Percentiles rank a stretch among this genome's conserved stretches.
Evolutionary conservation across 2,329 filamentous ascomycete species (phyloP).

Genomic region (Pestalotiopsis sp.): DNA sequence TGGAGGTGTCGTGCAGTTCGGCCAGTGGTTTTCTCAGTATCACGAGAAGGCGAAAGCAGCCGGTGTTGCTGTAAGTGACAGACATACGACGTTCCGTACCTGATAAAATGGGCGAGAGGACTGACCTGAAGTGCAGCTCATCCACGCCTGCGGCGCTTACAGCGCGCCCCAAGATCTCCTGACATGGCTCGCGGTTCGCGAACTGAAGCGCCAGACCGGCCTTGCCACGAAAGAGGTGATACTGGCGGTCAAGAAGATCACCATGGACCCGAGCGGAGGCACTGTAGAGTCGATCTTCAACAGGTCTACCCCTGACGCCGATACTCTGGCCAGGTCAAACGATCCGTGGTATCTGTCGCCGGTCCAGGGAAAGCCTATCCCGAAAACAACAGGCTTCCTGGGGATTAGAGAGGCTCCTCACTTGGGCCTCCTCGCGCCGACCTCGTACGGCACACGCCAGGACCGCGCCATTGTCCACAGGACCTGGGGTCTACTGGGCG

Average conservation of each 20-base stretch:
- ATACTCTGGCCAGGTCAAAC: conserved; percentile 6
- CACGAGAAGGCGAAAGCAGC: conserved; percentile 22
- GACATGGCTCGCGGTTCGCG: conserved; percentile 17
- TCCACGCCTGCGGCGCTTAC: conserved; percentile 22
- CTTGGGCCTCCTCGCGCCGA: conserved; percentile 19
- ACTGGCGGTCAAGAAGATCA: conserved; percentile 16
- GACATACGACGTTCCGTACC: neutral
- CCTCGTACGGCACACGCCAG: conserved; percentile 15
- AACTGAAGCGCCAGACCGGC: conserved; percentile 16
- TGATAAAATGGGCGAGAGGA: neutral
- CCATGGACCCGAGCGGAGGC: conserved; percentile 20
- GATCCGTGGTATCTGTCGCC: conserved; percentile 22
- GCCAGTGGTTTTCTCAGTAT: conserved; percentile 20
- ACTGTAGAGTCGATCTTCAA: conserved; percentile 19
- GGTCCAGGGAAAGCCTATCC: conserved; percentile 2
- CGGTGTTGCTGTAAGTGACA: conserved; percentile 21
- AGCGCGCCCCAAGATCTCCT: conserved; percentile 21
- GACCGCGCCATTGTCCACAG: conserved; percentile 22
- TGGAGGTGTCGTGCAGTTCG: conserved; percentile 1
- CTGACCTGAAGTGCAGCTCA: conserved; percentile 18
- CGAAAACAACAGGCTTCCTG: conserved; percentile 15
- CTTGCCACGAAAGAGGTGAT: conserved; percentile 21
- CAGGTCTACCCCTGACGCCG: conserved; percentile 10
- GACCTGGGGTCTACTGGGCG: conserved; percentile 24
- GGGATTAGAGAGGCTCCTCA: conserved; percentile 18